Conservation (phyloP, 352 stramenopile species). For the Phytophthora uliginosa region DNA sequence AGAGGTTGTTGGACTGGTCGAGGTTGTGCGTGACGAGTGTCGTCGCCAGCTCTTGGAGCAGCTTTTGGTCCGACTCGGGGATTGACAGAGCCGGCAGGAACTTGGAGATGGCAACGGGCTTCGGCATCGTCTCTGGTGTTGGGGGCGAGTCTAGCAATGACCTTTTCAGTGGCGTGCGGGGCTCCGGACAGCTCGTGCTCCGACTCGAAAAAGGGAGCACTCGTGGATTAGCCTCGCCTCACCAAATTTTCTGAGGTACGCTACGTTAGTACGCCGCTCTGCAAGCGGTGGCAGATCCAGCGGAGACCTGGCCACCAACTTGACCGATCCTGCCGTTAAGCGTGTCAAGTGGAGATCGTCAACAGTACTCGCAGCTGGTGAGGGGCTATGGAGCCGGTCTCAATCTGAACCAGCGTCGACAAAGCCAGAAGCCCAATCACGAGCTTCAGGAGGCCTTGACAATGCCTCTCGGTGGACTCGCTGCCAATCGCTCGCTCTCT, state of each 20-base stretch:
- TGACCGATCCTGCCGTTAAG: constrained; percentile 10
- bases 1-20: constrained; percentile 40
- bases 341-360: neutral
- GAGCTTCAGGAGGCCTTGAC: neutral
- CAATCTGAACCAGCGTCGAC: constrained; percentile 9
- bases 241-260: constrained; percentile 16
- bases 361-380: neutral
- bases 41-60: constrained; percentile 34
- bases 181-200: constrained; percentile 4
- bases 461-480: constrained; percentile 5
- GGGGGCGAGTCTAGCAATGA: constrained; percentile 20
- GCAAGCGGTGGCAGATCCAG: constrained; percentile 20
- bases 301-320: constrained; percentile 10
- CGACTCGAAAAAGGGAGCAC: neutral
- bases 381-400: constrained; percentile 2
- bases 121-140: constrained; percentile 32
- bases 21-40: constrained; percentile 43
- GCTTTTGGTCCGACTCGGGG: constrained; percentile 26
- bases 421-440: constrained; percentile 1
- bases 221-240: constrained; percentile 16
- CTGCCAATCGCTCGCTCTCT: constrained; percentile 12
- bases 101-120: constrained; percentile 33
- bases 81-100: constrained; percentile 41
- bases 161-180: neutral
- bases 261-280: neutral